Conservation (phyloP, 257 asterid genomes). For the Sherardia arvensis region DNA sequence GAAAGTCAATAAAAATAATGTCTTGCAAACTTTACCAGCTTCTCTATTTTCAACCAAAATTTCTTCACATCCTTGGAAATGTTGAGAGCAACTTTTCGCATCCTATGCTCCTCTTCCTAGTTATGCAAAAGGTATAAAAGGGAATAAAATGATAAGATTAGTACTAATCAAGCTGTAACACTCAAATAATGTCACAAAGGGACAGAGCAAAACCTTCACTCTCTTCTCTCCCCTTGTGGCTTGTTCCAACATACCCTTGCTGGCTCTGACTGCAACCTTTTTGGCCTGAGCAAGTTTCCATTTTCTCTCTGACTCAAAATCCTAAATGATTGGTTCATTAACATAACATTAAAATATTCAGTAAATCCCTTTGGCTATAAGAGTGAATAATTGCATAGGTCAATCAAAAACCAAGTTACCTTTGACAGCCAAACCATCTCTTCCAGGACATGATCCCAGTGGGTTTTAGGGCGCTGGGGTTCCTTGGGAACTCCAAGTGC, state of each 20-base stretch:
- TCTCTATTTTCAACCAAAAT: conserved; percentile 95
- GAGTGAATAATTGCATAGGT: not conserved
- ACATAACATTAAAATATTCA: conserved; percentile 2
- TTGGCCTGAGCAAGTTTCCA: conserved; percentile 97
- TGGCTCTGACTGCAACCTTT: conserved; percentile 89
- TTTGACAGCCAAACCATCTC: conserved; percentile 99
- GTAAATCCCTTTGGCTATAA: not conserved
- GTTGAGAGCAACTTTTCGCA: conserved; percentile 77
- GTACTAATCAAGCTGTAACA: not conserved
- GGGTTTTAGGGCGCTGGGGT: conserved; percentile 88
- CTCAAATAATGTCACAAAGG: conserved; percentile 8
- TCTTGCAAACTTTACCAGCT: conserved; percentile 53
- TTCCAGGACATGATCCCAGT: conserved; percentile 99
- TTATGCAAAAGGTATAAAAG: not conserved
- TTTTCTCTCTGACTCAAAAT: conserved; percentile 97
- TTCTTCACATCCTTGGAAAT: conserved; percentile 93
- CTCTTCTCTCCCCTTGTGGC: conserved; percentile 94
- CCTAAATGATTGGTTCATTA: conserved; percentile 39
- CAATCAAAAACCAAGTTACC: conserved; percentile 32
- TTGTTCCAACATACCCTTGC: conserved; percentile 95
- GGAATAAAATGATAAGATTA: not conserved
- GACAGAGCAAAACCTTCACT: conserved; percentile 52
- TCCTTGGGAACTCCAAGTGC: conserved; percentile 94
- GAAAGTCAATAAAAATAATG: conserved; percentile 8
- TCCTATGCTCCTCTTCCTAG: conserved; percentile 91